Conservation (phyloP, 768 basidiomycete species). For the Podaxis sp. region DNA sequence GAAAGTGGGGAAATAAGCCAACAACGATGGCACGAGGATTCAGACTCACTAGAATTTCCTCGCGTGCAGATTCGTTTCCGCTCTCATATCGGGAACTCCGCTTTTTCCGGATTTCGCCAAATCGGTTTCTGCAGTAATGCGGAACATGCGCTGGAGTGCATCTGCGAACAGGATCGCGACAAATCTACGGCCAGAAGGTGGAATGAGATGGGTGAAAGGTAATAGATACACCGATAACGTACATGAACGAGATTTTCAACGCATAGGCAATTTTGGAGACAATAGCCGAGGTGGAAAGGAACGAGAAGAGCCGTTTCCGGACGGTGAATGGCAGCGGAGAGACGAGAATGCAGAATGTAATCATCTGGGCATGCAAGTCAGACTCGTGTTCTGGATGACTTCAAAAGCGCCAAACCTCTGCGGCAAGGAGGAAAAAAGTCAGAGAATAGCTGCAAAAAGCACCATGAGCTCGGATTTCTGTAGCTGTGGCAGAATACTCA, state of each 20-base stretch:
- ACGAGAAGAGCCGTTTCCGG: conserved; percentile 69
- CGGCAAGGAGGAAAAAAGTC: conserved; percentile 77
- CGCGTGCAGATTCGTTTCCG: conserved; percentile 87
- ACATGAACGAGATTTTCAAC: conserved; percentile 95
- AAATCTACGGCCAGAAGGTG: conserved; percentile 44
- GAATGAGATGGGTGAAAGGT: not conserved
- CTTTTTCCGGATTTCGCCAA: conserved; percentile 56
- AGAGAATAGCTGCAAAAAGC: conserved; percentile 58
- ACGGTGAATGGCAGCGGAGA: conserved; percentile 79
- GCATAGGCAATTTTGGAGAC: conserved; percentile 88
- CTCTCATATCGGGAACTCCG: conserved; percentile 59
- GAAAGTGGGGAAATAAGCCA: not conserved
- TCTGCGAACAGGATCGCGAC: conserved; percentile 87
- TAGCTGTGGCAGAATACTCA: not conserved
- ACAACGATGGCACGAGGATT: not conserved
- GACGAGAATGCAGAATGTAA: conserved; percentile 81
- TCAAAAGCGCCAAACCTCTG: conserved; percentile 46
- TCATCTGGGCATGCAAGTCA: conserved; percentile 48
- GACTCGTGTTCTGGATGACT: not conserved
- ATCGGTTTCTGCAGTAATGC: conserved; percentile 70
- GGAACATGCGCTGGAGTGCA: conserved; percentile 91
- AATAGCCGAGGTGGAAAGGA: conserved; percentile 64
- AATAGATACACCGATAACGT: conserved; percentile 25
- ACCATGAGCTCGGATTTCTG: not conserved
- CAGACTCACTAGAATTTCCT: conserved; percentile 85